Evolutionary conservation across 2,329 filamentous ascomycete genomes (phyloP).

Genomic region (Fusarium liriodendri): DNA sequence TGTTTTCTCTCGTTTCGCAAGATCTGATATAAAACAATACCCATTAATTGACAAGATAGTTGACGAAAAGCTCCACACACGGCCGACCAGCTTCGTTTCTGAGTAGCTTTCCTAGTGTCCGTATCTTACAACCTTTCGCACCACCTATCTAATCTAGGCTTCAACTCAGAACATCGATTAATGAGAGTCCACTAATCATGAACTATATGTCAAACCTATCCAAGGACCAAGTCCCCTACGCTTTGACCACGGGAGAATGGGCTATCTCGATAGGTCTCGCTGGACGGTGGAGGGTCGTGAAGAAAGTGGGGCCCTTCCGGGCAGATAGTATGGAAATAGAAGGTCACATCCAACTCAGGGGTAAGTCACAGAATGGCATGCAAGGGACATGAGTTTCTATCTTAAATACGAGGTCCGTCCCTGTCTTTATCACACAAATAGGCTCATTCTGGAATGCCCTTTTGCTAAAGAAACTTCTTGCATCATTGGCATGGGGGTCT

Average conservation of each 20-base stretch:
- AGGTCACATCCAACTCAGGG: background rate
- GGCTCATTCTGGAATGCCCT: too few species aligned
- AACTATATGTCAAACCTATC: background rate
- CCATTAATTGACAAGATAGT: background rate
- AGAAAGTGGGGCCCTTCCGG: background rate
- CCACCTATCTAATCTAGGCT: too few species aligned
- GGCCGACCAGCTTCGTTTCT: background rate
- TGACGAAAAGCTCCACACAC: background rate
- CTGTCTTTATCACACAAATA: background rate
- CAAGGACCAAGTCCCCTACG: background rate
- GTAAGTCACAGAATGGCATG: background rate
- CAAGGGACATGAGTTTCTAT: background rate
- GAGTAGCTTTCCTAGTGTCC: background rate
- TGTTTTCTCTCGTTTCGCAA: accelerated
- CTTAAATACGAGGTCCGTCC: background rate
- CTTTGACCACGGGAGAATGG: background rate
- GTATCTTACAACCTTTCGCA: background rate
- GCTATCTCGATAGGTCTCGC: background rate
- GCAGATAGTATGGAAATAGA: background rate
- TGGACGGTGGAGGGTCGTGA: background rate
- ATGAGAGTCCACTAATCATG: background rate
- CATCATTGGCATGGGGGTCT: background rate
- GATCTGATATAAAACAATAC: background rate
- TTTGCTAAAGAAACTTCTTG: background rate
- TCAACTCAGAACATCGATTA: background rate